Conservation (phyloP, 2,329 filamentous ascomycete genomes). For the Aspergillus sojae region DNA sequence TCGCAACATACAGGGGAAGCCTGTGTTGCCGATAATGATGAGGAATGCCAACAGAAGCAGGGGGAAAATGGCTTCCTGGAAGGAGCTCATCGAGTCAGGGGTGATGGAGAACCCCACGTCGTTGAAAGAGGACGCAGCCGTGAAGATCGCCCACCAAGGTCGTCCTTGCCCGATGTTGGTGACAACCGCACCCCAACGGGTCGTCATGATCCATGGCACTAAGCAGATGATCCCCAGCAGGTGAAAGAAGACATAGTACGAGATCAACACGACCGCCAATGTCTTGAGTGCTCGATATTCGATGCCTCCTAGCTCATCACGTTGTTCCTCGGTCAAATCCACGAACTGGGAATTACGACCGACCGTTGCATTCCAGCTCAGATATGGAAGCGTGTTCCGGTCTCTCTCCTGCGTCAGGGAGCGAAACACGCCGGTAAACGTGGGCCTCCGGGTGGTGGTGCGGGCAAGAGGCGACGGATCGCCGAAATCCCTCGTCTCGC, state of each 20-base stretch:
- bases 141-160: slow-evolving; percentile 92
- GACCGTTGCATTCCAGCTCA: slow-evolving; percentile 91
- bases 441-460: slow-evolving; percentile 31
- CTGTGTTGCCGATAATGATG: slow-evolving; percentile 93
- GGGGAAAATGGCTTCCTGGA: slow-evolving; percentile 74
- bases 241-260: slow-evolving; percentile 84
- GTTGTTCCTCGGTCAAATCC: slow-evolving; percentile 83
- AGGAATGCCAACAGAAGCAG: slow-evolving; percentile 80
- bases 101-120: slow-evolving; percentile 94
- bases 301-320: slow-evolving; percentile 93
- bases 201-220: slow-evolving; percentile 75
- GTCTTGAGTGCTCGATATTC: slow-evolving; percentile 93
- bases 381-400: slow-evolving; percentile 72
- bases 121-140: slow-evolving; percentile 84
- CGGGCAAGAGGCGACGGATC: slow-evolving; percentile 29
- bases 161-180: slow-evolving; percentile 62
- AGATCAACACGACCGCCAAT: slow-evolving; percentile 73
- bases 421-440: slow-evolving; percentile 36
- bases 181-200: slow-evolving; percentile 68
- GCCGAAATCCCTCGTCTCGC: slow-evolving; percentile 33
- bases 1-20: slow-evolving; percentile 90
- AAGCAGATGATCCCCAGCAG: slow-evolving; percentile 73
- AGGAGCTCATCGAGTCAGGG: slow-evolving; percentile 90
- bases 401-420: slow-evolving; percentile 42
- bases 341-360: slow-evolving; percentile 92